Evolutionary conservation across 2,329 filamentous ascomycete species (phyloP).

Genomic region (Colletotrichum orbiculare): DNA sequence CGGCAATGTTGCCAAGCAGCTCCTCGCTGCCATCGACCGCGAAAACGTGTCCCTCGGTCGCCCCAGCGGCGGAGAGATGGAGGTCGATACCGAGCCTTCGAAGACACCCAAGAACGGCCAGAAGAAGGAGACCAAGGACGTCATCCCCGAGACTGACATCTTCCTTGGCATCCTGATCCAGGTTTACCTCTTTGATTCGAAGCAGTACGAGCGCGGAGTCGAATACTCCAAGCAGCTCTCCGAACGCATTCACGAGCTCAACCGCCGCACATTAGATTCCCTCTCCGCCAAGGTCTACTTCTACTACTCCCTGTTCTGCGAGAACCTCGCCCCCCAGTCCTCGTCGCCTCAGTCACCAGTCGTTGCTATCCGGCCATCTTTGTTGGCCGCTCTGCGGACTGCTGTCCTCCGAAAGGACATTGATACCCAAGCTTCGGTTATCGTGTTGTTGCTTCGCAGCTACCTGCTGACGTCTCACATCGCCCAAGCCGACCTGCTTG

Average conservation of each 20-base stretch:
- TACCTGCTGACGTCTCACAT: conserved; percentile 98
- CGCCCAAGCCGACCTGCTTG: conserved; percentile 92
- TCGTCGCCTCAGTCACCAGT: conserved; percentile 90
- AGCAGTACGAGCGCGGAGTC: conserved; percentile 82
- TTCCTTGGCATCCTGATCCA: conserved; percentile 89
- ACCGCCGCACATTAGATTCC: conserved; percentile 93
- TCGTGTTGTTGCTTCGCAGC: conserved; percentile 92
- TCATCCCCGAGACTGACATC: conserved; percentile 87
- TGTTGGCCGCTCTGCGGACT: conserved; percentile 89
- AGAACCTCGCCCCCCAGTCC: conserved; percentile 87
- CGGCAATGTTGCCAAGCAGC: conserved; percentile 73
- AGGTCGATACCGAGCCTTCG: conserved; percentile 71
- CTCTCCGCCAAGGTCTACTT: conserved; percentile 97
- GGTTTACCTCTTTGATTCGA: conserved; percentile 88
- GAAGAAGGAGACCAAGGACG: conserved; percentile 79
- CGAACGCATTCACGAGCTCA: conserved; percentile 86
- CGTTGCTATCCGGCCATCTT: conserved; percentile 84
- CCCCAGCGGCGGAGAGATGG: conserved; percentile 73
- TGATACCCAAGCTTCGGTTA: conserved; percentile 96
- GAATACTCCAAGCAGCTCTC: conserved; percentile 87
- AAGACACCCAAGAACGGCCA: conserved; percentile 65
- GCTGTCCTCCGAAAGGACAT: conserved; percentile 97
- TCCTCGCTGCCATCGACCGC: conserved; percentile 77
- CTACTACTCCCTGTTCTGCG: conserved; percentile 96
- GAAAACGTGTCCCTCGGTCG: conserved; percentile 72